Percentiles rank a stretch among this genome's conserved stretches.
These are phyloP conservation scores for Leccinum arenicola DNA, from an alignment of 768 basidiomycete genomes.

Conservation along the genomic window DNA sequence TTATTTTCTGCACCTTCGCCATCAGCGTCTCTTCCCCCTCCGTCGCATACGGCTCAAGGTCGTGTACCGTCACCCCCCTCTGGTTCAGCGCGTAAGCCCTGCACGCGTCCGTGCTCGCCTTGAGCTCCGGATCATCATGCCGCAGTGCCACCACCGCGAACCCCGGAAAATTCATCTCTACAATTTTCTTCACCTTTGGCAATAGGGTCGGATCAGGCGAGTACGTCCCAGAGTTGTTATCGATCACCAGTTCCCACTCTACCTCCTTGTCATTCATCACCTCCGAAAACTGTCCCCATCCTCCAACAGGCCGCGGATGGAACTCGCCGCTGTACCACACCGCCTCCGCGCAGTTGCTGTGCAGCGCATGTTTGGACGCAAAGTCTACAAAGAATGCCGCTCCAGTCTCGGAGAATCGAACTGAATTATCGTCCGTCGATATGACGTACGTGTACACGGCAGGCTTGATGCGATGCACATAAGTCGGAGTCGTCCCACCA, in stretches of 20 bases:
- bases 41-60: conserved; percentile 59
- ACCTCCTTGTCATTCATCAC: conserved; percentile 50
- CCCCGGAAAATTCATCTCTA: conserved; percentile 75
- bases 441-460: conserved; percentile 87
- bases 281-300: conserved; percentile 64
- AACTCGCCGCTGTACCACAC: conserved; percentile 81
- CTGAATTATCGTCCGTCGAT: conserved; percentile 66
- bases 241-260: conserved; percentile 79
- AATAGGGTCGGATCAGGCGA: conserved; percentile 65
- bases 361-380: conserved; percentile 83
- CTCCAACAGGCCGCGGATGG: conserved; percentile 68
- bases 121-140: conserved; percentile 52
- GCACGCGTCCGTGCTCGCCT: conserved; percentile 62
- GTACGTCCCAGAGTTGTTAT: conserved; percentile 87
- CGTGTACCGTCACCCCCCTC: conserved; percentile 57
- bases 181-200: conserved; percentile 54
- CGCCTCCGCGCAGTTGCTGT: conserved; percentile 63
- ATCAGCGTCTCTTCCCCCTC: conserved; percentile 55
- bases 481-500: conserved; percentile 13
- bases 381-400: conserved; percentile 87
- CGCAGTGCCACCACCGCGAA: conserved; percentile 54
- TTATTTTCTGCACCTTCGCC: conserved; percentile 18
- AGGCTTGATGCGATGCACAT: conserved; percentile 61
- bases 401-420: conserved; percentile 85
- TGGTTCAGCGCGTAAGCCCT: conserved; percentile 58